Conservation (phyloP, 768 basidiomycete species). For the Podaxis rugospora region DNA sequence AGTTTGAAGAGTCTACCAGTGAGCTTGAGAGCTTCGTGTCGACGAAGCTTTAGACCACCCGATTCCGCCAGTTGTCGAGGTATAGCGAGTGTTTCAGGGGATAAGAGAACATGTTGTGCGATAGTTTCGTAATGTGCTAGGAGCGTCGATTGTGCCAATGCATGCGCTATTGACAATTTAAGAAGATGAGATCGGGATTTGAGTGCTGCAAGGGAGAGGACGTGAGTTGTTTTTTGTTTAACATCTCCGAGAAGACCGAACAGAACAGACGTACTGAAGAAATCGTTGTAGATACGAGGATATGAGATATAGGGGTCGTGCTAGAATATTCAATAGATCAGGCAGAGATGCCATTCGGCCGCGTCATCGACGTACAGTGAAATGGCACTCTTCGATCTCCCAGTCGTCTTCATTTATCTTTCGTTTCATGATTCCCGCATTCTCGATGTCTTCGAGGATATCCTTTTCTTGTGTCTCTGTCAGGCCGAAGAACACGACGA, state of each 20-base stretch:
- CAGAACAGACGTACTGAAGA: conserved; percentile 70
- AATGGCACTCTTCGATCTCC: conserved; percentile 95
- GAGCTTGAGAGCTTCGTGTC: conserved; percentile 81
- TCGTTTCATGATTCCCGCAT: conserved; percentile 64
- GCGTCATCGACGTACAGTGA: conserved; percentile 46
- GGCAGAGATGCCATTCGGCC: conserved; percentile 1
- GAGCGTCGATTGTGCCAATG: conserved; percentile 90
- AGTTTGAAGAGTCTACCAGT: conserved; percentile 86
- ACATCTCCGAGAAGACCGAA: not conserved
- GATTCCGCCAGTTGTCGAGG: conserved; percentile 78
- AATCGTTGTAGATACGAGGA: conserved; percentile 93
- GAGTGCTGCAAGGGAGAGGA: conserved; percentile 51
- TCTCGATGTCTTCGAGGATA: conserved; percentile 79
- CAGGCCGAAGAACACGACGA: conserved; percentile 89
- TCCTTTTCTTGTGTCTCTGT: conserved; percentile 72
- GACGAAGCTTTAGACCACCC: conserved; percentile 69
- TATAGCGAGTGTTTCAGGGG: conserved; percentile 72
- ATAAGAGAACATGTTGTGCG: conserved; percentile 73
- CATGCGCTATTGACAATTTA: conserved; percentile 91
- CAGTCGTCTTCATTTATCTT: conserved; percentile 64
- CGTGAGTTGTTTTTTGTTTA: not conserved
- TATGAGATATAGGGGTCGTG: conserved; percentile 81
- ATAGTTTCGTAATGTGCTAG: conserved; percentile 83
- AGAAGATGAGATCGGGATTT: conserved; percentile 88
- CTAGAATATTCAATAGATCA: conserved; percentile 29